A percentile compares a stretch with the other conserved stretches of the same genome.
These are phyloP conservation scores for Ceratobasidium sp. DNA, from an alignment of 1,284 basidiomycete species.

Conservation along the genomic window DNA sequence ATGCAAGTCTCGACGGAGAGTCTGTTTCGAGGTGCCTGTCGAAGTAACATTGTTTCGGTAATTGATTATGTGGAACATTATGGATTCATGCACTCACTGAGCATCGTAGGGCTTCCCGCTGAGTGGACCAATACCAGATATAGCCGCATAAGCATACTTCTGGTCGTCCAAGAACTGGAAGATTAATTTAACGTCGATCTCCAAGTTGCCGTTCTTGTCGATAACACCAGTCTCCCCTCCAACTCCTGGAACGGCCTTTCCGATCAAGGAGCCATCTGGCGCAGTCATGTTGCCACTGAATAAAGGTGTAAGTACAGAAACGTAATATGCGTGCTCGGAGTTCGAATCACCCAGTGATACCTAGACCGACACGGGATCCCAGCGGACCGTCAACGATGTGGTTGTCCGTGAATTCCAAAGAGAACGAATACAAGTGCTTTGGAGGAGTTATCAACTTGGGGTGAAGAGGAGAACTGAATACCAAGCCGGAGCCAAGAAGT, in stretches of 20 bases:
- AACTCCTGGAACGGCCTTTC: constrained; percentile 3
- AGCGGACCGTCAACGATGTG: not conserved
- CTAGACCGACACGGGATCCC: not conserved
- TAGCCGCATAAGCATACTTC: not conserved
- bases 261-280: constrained; percentile 7
- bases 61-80: too few species aligned
- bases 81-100: too few species aligned
- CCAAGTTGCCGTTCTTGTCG: constrained; percentile 13
- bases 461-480: not conserved
- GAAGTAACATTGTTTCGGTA: not conserved
- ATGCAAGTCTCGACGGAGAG: not conserved
- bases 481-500: not conserved
- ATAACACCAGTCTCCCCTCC: constrained; percentile 18
- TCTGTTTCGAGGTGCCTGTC: constrained; percentile 3
- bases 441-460: constrained; percentile 1
- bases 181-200: not conserved
- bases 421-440: constrained; percentile 10
- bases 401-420: not conserved
- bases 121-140: not conserved
- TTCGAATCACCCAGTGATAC: not conserved
- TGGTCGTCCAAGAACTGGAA: constrained; percentile 8
- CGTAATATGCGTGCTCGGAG: not conserved
- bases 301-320: not conserved
- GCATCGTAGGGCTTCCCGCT: not conserved
- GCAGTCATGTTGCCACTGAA: constrained; percentile 9